Conservation (phyloP, 805 yeast species). For the Wickerhamomyces chambardii region DNA sequence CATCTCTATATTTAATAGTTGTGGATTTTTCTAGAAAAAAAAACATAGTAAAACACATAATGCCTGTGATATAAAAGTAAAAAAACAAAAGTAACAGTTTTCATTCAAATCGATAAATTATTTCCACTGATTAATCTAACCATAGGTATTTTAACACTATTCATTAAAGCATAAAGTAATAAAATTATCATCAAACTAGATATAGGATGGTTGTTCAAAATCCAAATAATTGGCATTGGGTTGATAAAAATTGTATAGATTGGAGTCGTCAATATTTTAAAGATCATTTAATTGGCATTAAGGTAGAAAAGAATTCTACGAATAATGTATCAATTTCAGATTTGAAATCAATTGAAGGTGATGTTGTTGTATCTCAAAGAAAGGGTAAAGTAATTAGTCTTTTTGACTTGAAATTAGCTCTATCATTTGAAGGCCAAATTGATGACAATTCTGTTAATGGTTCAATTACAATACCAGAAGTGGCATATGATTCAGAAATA, state of each 20-base stretch:
- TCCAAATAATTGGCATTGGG: slow-evolving; percentile 99
- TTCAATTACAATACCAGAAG: slow-evolving; percentile 76
- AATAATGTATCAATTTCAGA: slow-evolving; percentile 22
- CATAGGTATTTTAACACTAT: too few relatives aligned
- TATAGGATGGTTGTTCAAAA: slow-evolving; percentile 74
- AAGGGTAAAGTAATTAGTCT: slow-evolving; percentile 93
- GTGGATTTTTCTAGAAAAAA: too few relatives aligned
- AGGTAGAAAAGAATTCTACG: slow-evolving; percentile 12
- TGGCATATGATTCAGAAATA: slow-evolving; percentile 83
- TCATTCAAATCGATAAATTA: too few relatives aligned
- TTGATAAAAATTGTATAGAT: slow-evolving; percentile 89
- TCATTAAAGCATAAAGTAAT: too few relatives aligned
- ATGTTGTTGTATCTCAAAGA: slow-evolving; percentile 93
- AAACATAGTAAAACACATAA: too few relatives aligned
- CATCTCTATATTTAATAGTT: too few relatives aligned
- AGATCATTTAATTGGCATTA: slow-evolving; percentile 45
- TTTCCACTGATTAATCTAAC: too few relatives aligned
- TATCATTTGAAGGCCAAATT: slow-evolving; percentile 45
- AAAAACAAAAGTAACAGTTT: too few relatives aligned
- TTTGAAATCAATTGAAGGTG: slow-evolving; percentile 66
- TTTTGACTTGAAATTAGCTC: slow-evolving; percentile 67
- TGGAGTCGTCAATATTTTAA: slow-evolving; percentile 82
- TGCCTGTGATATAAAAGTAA: too few relatives aligned
- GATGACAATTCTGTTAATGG: slow-evolving; percentile 47
- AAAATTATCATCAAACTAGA: too few relatives aligned